A percentile compares a stretch with the other conserved stretches of the same genome.
Conservation (phyloP, 2,329 filamentous ascomycete species). For the Colletotrichum sp. region DNA sequence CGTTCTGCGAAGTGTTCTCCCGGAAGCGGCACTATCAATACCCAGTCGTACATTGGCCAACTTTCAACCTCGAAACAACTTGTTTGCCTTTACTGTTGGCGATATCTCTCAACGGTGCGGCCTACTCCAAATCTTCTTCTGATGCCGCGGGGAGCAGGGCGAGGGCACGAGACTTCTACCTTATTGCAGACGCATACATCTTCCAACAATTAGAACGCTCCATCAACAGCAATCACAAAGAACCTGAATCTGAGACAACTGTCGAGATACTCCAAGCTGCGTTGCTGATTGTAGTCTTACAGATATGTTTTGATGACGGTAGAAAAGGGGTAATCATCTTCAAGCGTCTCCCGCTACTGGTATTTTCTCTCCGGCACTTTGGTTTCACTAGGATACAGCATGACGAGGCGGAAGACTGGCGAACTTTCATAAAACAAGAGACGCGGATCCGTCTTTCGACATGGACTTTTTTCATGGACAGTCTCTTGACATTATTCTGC, state of each 20-base stretch:
- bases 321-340: not conserved
- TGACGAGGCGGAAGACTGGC: rapidly evolving
- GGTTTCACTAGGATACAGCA: not conserved
- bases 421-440: not conserved
- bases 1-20: not conserved
- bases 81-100: not conserved
- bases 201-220: not conserved
- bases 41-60: not conserved
- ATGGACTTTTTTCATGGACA: not conserved
- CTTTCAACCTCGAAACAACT: not conserved
- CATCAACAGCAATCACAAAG: rapidly evolving
- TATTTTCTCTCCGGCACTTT: not conserved
- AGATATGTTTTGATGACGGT: not conserved
- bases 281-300: not conserved
- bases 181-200: not conserved
- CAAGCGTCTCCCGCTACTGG: not conserved
- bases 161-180: not conserved
- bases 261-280: not conserved
- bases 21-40: not conserved
- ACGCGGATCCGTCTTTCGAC: not conserved
- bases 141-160: not conserved
- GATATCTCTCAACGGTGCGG: not conserved
- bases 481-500: not conserved
- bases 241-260: rapidly evolving
- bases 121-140: not conserved